Evolutionary conservation across 495 filamentous ascomycete genomes (phyloP), one percentile per base, ranked within the genome.

Genomic region (Podospora sp.): DNA sequence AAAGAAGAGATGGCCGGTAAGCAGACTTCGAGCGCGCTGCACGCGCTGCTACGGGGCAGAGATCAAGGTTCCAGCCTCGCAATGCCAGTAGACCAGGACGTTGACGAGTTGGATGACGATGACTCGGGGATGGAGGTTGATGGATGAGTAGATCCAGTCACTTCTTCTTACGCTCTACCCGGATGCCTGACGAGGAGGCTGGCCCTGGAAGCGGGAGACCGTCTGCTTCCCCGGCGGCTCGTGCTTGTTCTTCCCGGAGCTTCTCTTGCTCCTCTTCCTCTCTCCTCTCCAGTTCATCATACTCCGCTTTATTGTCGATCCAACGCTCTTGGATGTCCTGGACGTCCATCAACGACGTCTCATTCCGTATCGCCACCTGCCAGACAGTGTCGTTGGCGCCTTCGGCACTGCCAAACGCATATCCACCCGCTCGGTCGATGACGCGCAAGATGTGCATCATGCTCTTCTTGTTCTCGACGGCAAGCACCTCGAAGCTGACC

Each of bases 301-400:
- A 93, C 68, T 88, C 91, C 14, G 96, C 95, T 74, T 92, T 94
- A 35, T 88, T 81, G 78, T 97, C 93, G 11, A 99, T 74, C 95
- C 95, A 99, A 71, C 95, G 81, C 79, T 99, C 95, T 77, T 99
- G 93, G 69, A 97, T 87, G 78, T 99, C 95, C 56, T 86, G 81
- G 2, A 91, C 86, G 75, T 95, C 92, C 86, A 94, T 88, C 65
- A 86, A 82, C 18, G 89, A 88, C 65, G 88, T 81, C 27, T 92
- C 92, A 67, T 97, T 92, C 22, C 94, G 87, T 84, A 97, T 94
- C 1, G 95, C 93, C 53, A 97, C 86, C 74, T 95, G 90, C 95
- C 95, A 99, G 20, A 98, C 84, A 26, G 87, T 90, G 76, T 99
- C 95, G 71, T 97, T 97, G 58, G 93, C 90, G 0, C 93, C 95